phyloP scores from a whole-genome alignment of 805 yeast species.

The Candida alai region DNA sequence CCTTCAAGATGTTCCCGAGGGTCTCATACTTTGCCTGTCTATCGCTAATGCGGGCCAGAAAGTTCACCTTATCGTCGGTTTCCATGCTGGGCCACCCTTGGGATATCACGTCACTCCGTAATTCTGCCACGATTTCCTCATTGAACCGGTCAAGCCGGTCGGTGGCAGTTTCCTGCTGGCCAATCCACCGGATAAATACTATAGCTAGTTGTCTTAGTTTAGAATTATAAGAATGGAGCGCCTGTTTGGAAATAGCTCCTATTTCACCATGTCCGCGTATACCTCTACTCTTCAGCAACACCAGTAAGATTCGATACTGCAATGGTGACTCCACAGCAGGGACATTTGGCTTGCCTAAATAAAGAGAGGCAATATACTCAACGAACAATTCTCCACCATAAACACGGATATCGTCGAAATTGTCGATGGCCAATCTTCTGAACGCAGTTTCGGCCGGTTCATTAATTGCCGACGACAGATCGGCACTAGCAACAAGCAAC shows the following conservation, averaged over 20 bases:
- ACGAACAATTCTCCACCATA: conserved; percentile 47
- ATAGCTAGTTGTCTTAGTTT: conserved; percentile 56
- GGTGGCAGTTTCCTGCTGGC: conserved; percentile 15
- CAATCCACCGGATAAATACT: conserved; percentile 61
- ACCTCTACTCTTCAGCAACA: conserved; percentile 47
- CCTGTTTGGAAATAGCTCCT: conserved; percentile 51
- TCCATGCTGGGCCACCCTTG: conserved; percentile 60
- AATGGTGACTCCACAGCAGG: conserved; percentile 54
- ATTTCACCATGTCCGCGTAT: conserved; percentile 45
- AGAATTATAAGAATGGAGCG: conserved; percentile 52
- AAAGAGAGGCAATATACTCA: conserved; percentile 43
- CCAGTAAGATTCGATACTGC: conserved; percentile 53
- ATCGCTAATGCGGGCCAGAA: conserved; percentile 34
- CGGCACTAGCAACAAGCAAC: conserved; percentile 61
- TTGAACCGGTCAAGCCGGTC: conserved; percentile 26
- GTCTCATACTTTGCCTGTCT: conserved; percentile 75
- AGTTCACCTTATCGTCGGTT: conserved; percentile 30
- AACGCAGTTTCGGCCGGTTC: conserved; percentile 50
- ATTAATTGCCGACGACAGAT: conserved; percentile 51
- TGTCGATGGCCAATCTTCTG: conserved; percentile 48
- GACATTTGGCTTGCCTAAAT: conserved; percentile 45
- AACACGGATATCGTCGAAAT: conserved; percentile 46
- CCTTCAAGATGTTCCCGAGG: conserved; percentile 59
- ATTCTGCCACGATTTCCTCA: conserved; percentile 45
- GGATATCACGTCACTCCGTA: conserved; percentile 48